These are phyloP conservation scores for Globisporangium spinosum DNA, from an alignment of 352 stramenopile species.

Conservation along the genomic window DNA sequence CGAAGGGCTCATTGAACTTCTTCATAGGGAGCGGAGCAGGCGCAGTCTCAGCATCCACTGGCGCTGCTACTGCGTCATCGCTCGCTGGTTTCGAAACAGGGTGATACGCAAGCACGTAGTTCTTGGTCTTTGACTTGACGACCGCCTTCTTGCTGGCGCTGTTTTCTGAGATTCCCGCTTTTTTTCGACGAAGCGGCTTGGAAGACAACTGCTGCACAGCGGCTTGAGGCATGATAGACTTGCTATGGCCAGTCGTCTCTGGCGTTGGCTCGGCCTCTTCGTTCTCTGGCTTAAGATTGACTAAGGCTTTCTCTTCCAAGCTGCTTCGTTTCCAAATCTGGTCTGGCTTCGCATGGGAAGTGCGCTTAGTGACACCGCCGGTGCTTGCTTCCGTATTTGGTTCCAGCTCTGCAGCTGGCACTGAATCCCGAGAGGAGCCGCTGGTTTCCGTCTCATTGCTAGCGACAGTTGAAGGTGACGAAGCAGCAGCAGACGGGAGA, in stretches of 20 bases:
- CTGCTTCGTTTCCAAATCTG: neutral
- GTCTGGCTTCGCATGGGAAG: neutral
- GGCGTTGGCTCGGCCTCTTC: neutral
- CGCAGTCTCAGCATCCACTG: neutral
- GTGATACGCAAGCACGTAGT: conserved; percentile 16
- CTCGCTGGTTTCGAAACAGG: conserved; percentile 8
- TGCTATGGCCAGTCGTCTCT: neutral
- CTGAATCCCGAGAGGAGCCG: neutral
- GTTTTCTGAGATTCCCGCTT: neutral
- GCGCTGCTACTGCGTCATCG: neutral
- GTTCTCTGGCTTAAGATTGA: neutral
- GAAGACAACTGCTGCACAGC: neutral
- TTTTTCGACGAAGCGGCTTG: conserved; percentile 3
- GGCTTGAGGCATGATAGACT: neutral
- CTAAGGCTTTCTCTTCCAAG: neutral
- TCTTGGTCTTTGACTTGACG: conserved; percentile 11
- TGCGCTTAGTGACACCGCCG: neutral
- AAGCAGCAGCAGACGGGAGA: neutral
- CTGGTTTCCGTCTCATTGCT: neutral
- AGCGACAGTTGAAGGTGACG: neutral
- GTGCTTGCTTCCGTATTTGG: neutral
- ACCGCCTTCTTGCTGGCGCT: conserved; percentile 4
- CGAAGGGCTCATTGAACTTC: conserved; percentile 4
- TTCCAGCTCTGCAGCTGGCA: neutral
- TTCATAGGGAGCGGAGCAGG: neutral